Percentiles rank a stretch among this genome's conserved stretches.
Evolutionary conservation across 345 rosid species (phyloP).

Genomic region (Populus deltoides): DNA sequence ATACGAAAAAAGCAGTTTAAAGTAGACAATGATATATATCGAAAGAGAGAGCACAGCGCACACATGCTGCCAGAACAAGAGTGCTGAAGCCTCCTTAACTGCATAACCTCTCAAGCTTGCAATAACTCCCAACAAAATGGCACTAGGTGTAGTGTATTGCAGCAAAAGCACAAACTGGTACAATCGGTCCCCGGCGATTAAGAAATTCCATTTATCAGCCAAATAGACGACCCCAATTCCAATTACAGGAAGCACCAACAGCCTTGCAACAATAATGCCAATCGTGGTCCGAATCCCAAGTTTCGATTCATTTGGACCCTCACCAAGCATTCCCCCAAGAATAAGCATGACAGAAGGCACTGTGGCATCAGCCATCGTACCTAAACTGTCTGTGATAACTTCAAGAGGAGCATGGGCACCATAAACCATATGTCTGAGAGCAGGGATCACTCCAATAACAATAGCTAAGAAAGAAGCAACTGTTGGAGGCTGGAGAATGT

Average conservation of each 20-base stretch:
- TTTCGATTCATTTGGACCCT: conserved; percentile 82
- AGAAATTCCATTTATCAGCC: conserved; percentile 54
- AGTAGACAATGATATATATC: conserved; percentile 62
- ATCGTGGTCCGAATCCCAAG: conserved; percentile 77
- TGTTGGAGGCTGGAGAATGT: conserved; percentile 92
- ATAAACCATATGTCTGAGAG: conserved; percentile 56
- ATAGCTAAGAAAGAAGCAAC: conserved; percentile 84
- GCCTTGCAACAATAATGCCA: conserved; percentile 71
- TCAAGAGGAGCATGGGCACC: conserved; percentile 83
- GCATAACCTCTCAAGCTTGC: conserved; percentile 90
- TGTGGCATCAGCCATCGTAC: conserved; percentile 73
- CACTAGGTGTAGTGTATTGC: conserved; percentile 93
- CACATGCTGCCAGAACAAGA: conserved; percentile 93
- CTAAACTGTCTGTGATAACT: conserved; percentile 76
- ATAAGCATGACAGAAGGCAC: conserved; percentile 98
- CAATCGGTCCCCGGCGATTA: conserved; percentile 58
- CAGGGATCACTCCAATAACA: conserved; percentile 66
- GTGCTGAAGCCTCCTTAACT: conserved; percentile 77
- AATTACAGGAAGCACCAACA: conserved; percentile 71
- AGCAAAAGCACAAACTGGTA: conserved; percentile 70
- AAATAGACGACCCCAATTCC: conserved; percentile 68
- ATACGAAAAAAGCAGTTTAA: conserved; percentile 43
- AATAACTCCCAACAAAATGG: conserved; percentile 86
- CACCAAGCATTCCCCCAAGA: conserved; percentile 88
- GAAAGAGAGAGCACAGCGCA: conserved; percentile 77